Conservation (phyloP, 768 basidiomycete species). For the Xerocomus brunneocitrinus region DNA sequence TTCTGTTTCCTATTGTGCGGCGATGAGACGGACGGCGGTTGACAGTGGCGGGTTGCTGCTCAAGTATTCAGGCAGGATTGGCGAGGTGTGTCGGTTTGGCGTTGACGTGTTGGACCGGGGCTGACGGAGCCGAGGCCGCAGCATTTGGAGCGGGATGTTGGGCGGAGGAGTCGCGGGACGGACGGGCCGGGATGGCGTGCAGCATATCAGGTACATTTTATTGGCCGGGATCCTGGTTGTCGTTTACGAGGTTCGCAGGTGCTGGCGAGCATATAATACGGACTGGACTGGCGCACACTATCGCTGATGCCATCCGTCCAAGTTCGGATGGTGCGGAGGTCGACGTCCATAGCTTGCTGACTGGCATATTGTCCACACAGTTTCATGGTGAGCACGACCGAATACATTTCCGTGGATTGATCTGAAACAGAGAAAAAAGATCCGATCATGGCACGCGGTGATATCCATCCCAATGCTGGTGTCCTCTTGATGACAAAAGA, state of each 20-base stretch:
- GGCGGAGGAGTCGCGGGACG: conserved; percentile 41
- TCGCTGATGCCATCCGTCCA: conserved; percentile 44
- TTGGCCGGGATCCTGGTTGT: not conserved
- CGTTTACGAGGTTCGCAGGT: conserved; percentile 36
- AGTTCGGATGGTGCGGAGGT: conserved; percentile 24
- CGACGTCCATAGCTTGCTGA: conserved; percentile 56
- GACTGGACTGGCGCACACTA: conserved; percentile 46
- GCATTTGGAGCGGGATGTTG: conserved; percentile 74
- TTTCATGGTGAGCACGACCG: conserved; percentile 47
- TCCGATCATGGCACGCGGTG: conserved; percentile 35
- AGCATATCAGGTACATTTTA: conserved; percentile 52
- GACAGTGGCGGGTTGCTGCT: conserved; percentile 74
- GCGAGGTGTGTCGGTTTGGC: conserved; percentile 48
- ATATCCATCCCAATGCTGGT: conserved; percentile 52
- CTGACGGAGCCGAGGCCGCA: conserved; percentile 47
- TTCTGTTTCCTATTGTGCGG: no score
- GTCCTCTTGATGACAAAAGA: conserved; percentile 57
- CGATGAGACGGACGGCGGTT: not conserved
- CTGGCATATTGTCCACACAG: conserved; percentile 39
- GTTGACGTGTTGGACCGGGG: not conserved
- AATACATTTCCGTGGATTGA: not conserved
- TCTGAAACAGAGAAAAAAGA: conserved; percentile 23
- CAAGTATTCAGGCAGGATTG: conserved; percentile 68
- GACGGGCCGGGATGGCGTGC: conserved; percentile 47
- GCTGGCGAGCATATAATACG: conserved; percentile 70